A percentile compares a stretch with the other conserved stretches of the same genome.
These are phyloP conservation scores for Pseudisothecium myosuroides DNA, from an alignment of 225 moss, liverwort and hornwort genomes.

Conservation along the genomic window DNA sequence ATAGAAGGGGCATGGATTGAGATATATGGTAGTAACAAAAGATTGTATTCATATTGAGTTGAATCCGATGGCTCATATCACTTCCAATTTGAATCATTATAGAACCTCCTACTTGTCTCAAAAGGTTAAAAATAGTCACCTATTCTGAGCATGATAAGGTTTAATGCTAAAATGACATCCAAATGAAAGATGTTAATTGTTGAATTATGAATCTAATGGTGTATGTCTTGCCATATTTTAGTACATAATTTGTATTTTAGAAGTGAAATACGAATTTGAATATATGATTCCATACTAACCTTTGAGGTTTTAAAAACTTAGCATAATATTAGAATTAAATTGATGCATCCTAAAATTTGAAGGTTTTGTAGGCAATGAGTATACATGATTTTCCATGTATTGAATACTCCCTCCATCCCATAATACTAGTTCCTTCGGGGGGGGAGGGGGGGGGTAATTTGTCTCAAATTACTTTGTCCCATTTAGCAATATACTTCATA, in stretches of 20 bases:
- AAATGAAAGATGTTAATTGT: too few relatives aligned
- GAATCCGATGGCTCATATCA: rapidly evolving
- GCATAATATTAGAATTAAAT: not conserved
- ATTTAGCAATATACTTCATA: not conserved
- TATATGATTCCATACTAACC: rapidly evolving
- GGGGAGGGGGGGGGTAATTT: too few relatives aligned
- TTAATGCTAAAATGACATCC: not conserved
- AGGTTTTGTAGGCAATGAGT: rapidly evolving
- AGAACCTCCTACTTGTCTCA: not conserved
- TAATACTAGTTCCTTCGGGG: too few relatives aligned
- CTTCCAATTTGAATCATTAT: not conserved
- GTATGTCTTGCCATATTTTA: not conserved
- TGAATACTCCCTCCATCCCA: rapidly evolving
- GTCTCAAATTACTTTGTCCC: not conserved
- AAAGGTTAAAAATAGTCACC: not conserved
- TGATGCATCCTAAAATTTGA: rapidly evolving
- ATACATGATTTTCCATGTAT: not conserved
- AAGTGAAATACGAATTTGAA: rapidly evolving
- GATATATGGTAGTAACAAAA: not conserved
- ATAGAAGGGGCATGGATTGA: not conserved
- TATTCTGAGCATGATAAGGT: not conserved
- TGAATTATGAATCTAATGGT: not conserved
- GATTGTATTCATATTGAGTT: not conserved
- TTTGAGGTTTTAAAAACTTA: not conserved
- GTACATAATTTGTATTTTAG: not conserved